phyloP scores from a whole-genome alignment of 2,329 filamentous ascomycete genomes.

The Fusarium guadeloupense region DNA sequence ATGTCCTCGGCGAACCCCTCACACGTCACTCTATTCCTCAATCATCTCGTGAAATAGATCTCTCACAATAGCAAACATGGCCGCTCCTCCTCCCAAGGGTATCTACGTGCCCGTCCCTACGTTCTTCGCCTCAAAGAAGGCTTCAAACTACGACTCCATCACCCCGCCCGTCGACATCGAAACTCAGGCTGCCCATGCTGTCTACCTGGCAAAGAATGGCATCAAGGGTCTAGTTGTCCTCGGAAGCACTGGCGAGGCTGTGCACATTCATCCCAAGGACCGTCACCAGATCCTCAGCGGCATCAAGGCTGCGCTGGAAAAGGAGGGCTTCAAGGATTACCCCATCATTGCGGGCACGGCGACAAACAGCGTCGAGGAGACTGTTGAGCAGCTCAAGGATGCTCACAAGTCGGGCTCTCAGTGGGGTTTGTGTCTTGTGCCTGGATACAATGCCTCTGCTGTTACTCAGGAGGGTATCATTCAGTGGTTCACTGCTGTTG shows the following conservation, averaged over 20 bases:
- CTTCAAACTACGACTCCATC: slow-evolving; percentile 54
- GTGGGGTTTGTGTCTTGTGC: slow-evolving; percentile 67
- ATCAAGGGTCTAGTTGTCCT: slow-evolving; percentile 70
- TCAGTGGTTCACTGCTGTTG: slow-evolving; percentile 67
- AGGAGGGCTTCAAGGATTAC: slow-evolving; percentile 65
- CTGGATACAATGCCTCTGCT: slow-evolving; percentile 67
- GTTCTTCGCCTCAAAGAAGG: slow-evolving; percentile 63
- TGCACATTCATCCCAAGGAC: slow-evolving; percentile 68
- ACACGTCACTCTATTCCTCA: neutral
- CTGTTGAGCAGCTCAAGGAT: slow-evolving; percentile 64
- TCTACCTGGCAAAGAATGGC: slow-evolving; percentile 68
- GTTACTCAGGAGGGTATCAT: slow-evolving; percentile 65
- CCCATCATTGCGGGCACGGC: slow-evolving; percentile 70
- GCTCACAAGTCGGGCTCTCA: slow-evolving; percentile 66
- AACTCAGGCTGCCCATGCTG: slow-evolving; percentile 65
- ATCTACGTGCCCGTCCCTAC: slow-evolving; percentile 71
- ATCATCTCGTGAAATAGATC: neutral
- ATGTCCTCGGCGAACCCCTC: slow-evolving; percentile 27
- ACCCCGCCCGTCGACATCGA: slow-evolving; percentile 65
- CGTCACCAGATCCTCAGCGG: slow-evolving; percentile 63
- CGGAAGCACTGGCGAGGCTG: slow-evolving; percentile 71
- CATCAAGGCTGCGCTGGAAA: slow-evolving; percentile 63
- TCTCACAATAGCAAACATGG: slow-evolving; percentile 28
- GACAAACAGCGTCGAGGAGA: slow-evolving; percentile 70
- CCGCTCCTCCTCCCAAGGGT: slow-evolving; percentile 58